Conservation (phyloP, 2,329 filamentous ascomycete species). For the Purpureocillium takamizusanense region DNA sequence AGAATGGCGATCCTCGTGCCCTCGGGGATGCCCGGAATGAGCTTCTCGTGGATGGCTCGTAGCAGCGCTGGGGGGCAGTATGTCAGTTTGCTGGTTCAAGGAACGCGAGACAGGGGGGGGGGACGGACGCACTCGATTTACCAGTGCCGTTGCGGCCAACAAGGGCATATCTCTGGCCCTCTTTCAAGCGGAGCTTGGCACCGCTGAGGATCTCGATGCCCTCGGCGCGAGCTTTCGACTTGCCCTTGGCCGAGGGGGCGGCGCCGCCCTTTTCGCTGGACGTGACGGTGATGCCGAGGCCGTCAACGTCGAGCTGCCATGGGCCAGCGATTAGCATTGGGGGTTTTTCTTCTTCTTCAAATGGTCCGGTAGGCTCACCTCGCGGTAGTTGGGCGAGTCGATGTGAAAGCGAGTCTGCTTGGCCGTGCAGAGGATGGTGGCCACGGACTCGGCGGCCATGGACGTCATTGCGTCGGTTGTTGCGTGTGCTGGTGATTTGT, state of each 20-base stretch:
- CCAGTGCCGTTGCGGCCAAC: conserved; percentile 75
- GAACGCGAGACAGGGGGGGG: too few relatives aligned
- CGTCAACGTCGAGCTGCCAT: conserved; percentile 57
- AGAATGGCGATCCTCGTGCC: conserved; percentile 57
- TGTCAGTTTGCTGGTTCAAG: too few relatives aligned
- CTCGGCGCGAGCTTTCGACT: conserved; percentile 32
- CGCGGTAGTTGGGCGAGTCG: conserved; percentile 43
- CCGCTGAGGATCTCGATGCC: conserved; percentile 61
- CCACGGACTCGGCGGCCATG: conserved; percentile 38
- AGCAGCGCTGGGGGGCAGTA: conserved; percentile 48
- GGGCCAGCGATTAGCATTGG: background rate
- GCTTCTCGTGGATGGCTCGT: conserved; percentile 65
- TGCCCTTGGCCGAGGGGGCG: conserved; percentile 37
- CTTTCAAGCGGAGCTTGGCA: conserved; percentile 63
- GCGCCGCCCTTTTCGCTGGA: conserved; percentile 25
- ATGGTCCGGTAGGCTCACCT: conserved; percentile 29
- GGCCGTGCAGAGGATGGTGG: conserved; percentile 51
- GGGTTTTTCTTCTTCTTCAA: background rate
- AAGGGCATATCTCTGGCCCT: conserved; percentile 66
- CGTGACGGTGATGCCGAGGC: conserved; percentile 59
- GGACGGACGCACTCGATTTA: conserved; percentile 57
- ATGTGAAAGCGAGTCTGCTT: conserved; percentile 61
- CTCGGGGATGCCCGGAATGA: conserved; percentile 68
- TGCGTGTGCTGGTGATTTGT: background rate
- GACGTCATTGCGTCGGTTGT: conserved; percentile 29